Evolutionary conservation across 2,329 filamentous ascomycete species (phyloP), one percentile per base, ranked within the genome.

Genomic region (Aureobasidium leucospermi): DNA sequence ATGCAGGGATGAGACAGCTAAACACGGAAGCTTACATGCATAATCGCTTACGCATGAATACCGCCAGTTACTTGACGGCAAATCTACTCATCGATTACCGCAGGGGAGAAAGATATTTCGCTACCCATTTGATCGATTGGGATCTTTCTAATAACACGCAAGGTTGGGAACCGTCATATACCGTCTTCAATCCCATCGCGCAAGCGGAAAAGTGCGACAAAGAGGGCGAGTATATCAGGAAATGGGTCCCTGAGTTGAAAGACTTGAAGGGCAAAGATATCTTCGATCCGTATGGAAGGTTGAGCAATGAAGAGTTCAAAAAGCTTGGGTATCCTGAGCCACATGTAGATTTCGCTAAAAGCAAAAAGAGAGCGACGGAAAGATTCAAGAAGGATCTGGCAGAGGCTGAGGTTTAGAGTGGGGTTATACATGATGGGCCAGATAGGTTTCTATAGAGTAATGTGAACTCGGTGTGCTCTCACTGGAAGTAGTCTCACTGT

Each of bases 1-100:
- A 81, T 62, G 78, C 78, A 0, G 78, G 78, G 0, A 81, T 81
- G 78, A 67, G 78, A 2, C 78, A 81, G 59, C 66, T 81, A 45
- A 76, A 76, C 43, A 62, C 68, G 0, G 78, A 80, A 62, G 76
- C 72, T 1, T 81, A 77, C 61, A 80, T 81, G 78, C 78, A 81
- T 62, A 81, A 81, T 59, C 73, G 78, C 0, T 66, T 78, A 10
- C 73, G 79, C 34, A 81, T 81, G 78, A 80, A 79, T 51, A 75
- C 76, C 0, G 72, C 72, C 0, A 74, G 69, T 4, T 81, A 80
- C 61, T 66, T 81, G 7, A 74, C 75, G 41, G 78, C 73, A 46
- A 79, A 81, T 57, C 59, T 81, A 9, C 70, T 81, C 1, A 69
- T 81, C 56, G 77, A 81, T 62, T 81, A 79, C 60, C 71, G 78